Conservation (phyloP, 2,329 filamentous ascomycete species). For the Fusarium redolens region DNA sequence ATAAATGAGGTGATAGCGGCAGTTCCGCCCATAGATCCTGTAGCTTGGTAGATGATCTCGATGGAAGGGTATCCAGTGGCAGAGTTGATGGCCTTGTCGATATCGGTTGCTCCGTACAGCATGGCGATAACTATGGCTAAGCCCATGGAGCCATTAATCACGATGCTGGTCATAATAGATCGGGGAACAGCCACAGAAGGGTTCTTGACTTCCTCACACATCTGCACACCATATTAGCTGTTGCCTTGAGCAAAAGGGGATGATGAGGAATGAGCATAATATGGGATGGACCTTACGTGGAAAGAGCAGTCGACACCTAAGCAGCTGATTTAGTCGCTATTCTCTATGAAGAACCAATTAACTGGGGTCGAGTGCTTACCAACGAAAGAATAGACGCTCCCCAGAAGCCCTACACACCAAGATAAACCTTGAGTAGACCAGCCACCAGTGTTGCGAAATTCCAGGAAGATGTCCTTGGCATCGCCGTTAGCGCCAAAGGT, state of each 20-base stretch:
- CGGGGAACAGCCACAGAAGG: constrained; percentile 30
- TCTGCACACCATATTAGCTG: background rate
- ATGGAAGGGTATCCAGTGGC: constrained; percentile 34
- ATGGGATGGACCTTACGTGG: background rate
- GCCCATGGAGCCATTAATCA: constrained; percentile 32
- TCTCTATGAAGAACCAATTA: background rate
- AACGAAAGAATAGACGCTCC: constrained; percentile 31
- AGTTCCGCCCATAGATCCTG: constrained; percentile 25
- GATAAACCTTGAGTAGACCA: constrained; percentile 32
- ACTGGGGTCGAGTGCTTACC: constrained; percentile 4
- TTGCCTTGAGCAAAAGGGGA: background rate
- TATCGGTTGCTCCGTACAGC: constrained; percentile 29
- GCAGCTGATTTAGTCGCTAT: constrained; percentile 6
- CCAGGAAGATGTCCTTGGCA: constrained; percentile 43
- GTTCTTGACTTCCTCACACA: constrained; percentile 36
- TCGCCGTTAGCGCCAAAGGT: constrained; percentile 44
- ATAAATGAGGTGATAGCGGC: constrained; percentile 29
- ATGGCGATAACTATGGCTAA: constrained; percentile 37
- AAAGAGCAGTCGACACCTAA: constrained; percentile 31
- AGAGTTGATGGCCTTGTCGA: constrained; percentile 31
- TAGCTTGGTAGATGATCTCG: constrained; percentile 33
- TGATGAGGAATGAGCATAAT: background rate
- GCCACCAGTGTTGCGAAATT: constrained; percentile 38
- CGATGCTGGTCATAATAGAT: constrained; percentile 31
- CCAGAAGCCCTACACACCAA: constrained; percentile 31